Conservation (phyloP, 257 asterid genomes). For the Parsonsia alboflavescens region DNA sequence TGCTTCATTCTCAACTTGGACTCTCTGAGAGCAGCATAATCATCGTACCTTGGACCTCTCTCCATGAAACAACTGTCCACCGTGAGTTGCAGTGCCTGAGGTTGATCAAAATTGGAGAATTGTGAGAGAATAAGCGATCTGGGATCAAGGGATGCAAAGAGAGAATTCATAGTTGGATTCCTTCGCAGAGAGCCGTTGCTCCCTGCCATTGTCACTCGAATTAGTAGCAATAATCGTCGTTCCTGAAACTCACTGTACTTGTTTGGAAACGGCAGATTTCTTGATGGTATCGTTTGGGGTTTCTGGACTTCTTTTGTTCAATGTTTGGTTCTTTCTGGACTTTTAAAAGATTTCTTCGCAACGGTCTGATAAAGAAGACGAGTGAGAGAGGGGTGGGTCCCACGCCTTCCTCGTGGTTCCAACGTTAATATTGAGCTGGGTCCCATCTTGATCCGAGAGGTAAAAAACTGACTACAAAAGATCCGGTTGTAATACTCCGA, state of each 20-base stretch:
- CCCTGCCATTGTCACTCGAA: conserved; percentile 47
- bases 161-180: conserved; percentile 26
- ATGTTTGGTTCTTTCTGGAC: neutral
- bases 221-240: neutral
- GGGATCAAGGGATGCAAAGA: conserved; percentile 54
- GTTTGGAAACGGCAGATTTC: neutral
- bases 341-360: conserved; percentile 32
- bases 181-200: conserved; percentile 32
- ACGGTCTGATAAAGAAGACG: conserved; percentile 60
- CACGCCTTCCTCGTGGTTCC: conserved; percentile 14
- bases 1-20: conserved; percentile 30
- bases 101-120: conserved; percentile 43
- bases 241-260: neutral
- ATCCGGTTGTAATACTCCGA: neutral
- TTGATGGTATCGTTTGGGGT: neutral
- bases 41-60: conserved; percentile 75
- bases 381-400: conserved; percentile 13
- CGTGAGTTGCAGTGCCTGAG: conserved; percentile 52
- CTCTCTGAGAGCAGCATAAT: conserved; percentile 76
- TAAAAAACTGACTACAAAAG: neutral
- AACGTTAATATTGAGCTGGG: conserved; percentile 66
- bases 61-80: conserved; percentile 44
- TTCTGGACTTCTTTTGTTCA: neutral
- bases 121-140: conserved; percentile 55
- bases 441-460: conserved; percentile 19